Percentiles rank a stretch among this genome's conserved stretches.
These are phyloP conservation scores for Stemphylium vesicarium DNA, from an alignment of 2,329 filamentous ascomycete genomes.

Conservation along the genomic window DNA sequence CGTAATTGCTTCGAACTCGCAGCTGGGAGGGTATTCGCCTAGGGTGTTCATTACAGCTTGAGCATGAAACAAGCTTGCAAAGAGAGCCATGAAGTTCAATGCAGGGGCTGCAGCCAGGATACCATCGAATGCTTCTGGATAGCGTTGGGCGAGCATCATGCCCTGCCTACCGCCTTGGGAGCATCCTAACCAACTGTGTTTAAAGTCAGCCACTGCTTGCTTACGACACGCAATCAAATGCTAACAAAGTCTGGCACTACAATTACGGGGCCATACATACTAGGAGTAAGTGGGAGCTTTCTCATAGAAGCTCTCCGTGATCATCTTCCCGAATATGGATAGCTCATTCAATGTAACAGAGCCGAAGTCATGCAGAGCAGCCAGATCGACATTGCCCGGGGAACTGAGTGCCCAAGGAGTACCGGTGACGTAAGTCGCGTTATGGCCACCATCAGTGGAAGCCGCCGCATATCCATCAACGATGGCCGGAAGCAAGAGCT, in stretches of 20 bases:
- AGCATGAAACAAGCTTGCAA: background rate
- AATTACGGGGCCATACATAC: conserved; percentile 27
- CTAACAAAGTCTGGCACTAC: conserved; percentile 16
- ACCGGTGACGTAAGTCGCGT: background rate
- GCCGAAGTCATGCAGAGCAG: conserved; percentile 42
- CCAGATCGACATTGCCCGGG: conserved; percentile 31
- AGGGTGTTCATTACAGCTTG: conserved; percentile 32
- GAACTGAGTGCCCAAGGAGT: conserved; percentile 23
- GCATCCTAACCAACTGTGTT: conserved; percentile 35
- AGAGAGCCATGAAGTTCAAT: conserved; percentile 14
- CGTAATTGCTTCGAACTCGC: conserved; percentile 34
- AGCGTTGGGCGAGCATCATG: conserved; percentile 39
- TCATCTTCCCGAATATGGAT: conserved; percentile 33
- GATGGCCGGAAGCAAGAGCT: conserved; percentile 18
- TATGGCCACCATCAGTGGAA: conserved; percentile 31
- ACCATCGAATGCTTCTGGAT: conserved; percentile 39
- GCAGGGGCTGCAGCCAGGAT: conserved; percentile 41
- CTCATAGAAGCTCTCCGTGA: conserved; percentile 47
- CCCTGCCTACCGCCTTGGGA: conserved; percentile 45
- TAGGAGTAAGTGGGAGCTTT: conserved; percentile 30
- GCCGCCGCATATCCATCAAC: conserved; percentile 30
- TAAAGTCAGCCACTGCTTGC: background rate
- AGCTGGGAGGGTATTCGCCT: conserved; percentile 15
- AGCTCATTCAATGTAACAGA: conserved; percentile 35
- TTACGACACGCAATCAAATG: background rate